Base-by-base conservation (phyloP, 495 filamentous ascomycete species). In the Talaromyces liani region DNA sequence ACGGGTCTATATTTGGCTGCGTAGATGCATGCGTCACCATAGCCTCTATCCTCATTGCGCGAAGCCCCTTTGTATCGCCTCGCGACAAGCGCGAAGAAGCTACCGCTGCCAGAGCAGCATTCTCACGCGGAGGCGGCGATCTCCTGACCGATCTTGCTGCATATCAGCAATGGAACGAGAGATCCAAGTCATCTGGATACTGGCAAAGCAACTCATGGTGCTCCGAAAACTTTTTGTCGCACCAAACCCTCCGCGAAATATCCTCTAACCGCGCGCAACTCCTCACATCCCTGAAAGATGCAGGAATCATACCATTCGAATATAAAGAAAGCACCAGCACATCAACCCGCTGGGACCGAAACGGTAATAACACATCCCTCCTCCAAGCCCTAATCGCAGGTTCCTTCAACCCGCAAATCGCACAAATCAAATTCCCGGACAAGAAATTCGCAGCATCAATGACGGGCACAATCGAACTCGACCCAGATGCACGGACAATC, bases 1-100 rank as follows among this genome's bases (percentile, higher is more conserved):
- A 95, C 67, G 95, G 94, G 16, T 89, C 91, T 2, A 93, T 92
- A 51, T 98, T 98, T 69, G 88, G 89, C 20, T 96, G 92, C 67
- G 85, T 98, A 16, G 91, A 96, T 67, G 82, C 93, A 51, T 90
- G 88, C 65, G 80, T 98, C 62, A 91, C 89, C n/a, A 92, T 98
- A 66, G 88, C 94, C 1, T 87, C 91, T 20, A 94, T 97, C 54
- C 80, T 98, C 6, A 96, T 91, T 45, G 85, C 90, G 34, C 88
- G 85, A 65, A 88, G 84, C 62, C 94, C 95, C 0, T 98, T 98
- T 72, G 73, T 96, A 10, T 88, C 87, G 0, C 92, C 93, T 0
- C 82, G 84, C 31, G 88, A 90, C 2, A 93, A 88, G 66, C 85
- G 95, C 9, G 90, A 95, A 12, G 87, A 92, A 63, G 85, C 90